Evolutionary conservation across 2,329 filamentous ascomycete species (phyloP).

Genomic region (Penicillium sp.): DNA sequence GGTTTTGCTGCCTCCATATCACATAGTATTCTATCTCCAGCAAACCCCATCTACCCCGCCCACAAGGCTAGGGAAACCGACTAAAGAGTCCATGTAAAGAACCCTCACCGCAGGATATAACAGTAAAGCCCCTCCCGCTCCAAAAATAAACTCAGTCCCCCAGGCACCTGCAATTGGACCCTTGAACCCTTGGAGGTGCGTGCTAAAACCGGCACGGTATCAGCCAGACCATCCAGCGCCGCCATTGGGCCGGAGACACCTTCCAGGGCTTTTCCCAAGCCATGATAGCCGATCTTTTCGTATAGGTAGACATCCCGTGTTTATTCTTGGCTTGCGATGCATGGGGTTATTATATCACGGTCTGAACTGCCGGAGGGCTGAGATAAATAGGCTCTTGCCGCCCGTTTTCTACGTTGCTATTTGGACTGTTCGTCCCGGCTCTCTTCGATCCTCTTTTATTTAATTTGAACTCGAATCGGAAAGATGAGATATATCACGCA

Average conservation of each 20-base stretch:
- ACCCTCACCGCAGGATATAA: not conserved
- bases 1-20: no score
- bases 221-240: slow-evolving; percentile 8
- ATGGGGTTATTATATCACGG: not conserved
- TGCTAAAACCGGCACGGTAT: slow-evolving; percentile 14
- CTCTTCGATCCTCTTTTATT: not conserved
- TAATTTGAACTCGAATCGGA: not conserved
- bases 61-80: no score
- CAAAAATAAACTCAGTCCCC: slow-evolving; percentile 17
- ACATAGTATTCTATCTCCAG: no score
- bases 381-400: slow-evolving; percentile 3
- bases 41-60: not conserved
- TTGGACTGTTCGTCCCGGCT: not conserved
- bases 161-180: slow-evolving; percentile 1
- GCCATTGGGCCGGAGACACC: not conserved
- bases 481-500: not conserved
- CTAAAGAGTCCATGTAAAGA: no score
- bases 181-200: slow-evolving; percentile 17
- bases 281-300: not conserved
- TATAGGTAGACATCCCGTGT: not conserved
- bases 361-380: not conserved
- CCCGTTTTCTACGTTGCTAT: not conserved
- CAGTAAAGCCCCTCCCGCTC: not conserved
- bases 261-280: not conserved
- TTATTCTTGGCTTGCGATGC: not conserved